Conservation (phyloP, 176 grass and related monocot species). For the Oryza glaberrima region DNA sequence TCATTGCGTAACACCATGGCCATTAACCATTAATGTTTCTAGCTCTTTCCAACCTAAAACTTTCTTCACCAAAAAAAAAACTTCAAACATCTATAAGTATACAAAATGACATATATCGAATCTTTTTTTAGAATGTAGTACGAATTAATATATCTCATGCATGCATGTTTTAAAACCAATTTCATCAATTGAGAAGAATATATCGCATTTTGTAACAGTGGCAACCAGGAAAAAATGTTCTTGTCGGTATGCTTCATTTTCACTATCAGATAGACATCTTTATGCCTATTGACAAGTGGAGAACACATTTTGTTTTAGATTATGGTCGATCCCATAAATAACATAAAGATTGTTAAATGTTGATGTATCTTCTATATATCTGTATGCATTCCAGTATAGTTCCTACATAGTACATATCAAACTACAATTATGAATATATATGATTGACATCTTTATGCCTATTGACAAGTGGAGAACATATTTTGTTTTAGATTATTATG, state of each 20-base stretch:
- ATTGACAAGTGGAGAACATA: neutral
- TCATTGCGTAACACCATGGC: neutral
- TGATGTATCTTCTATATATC: no score
- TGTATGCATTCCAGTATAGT: no score
- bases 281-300: neutral
- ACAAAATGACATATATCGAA: neutral
- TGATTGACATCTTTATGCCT: neutral
- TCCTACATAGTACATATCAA: no score
- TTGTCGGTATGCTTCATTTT: neutral
- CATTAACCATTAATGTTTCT: neutral
- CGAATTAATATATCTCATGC: neutral
- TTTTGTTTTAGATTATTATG: neutral
- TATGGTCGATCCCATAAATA: no score
- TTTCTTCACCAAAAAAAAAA: neutral
- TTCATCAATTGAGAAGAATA: no score
- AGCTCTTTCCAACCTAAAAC: neutral
- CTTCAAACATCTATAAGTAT: neutral
- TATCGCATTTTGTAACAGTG: no score
- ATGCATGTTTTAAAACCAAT: neutral
- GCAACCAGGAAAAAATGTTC: no score
- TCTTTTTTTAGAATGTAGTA: neutral
- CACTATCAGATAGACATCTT: neutral
- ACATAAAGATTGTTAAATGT: no score
- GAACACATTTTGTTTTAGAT: no score
- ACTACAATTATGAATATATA: no score